Evolutionary conservation across 345 rosid species (phyloP), one percentile per base, ranked within the genome.

Genomic region (Gossypium herbaceum): DNA sequence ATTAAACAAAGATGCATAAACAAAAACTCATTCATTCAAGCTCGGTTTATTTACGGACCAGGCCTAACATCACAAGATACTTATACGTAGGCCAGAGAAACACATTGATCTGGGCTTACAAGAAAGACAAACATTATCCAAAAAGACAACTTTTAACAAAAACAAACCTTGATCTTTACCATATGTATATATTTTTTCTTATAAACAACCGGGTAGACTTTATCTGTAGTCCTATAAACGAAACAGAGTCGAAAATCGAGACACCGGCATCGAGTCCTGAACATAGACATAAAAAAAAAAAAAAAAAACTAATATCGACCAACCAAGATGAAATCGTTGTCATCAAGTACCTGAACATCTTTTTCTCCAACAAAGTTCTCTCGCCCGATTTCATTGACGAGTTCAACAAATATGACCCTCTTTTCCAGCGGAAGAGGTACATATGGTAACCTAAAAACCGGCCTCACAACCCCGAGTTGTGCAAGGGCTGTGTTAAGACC

Each of bases 401-500:
- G 82, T 68, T 84, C 80, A 80, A 91, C 92, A 76, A 92, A 91
- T 71, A 90, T 91, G 17, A 85, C 66, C 79, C 98, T 84, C 83
- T 89, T 84, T 7, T 80, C 76, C 60, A 70, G 75, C 29, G 98
- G 83, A 65, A 94, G 90, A 7, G 98, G 98, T 29, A 87, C 88
- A 50, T 88, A 90, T 4, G 98, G 98, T 51, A 92, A 84, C 80
- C 93, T 81, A 83, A 91, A 92, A 69, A 92, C 88, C 0, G 97
- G 98, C 73, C 88, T 85, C 8, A 85, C 89, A 41, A 90, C 94
- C 52, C 97, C 98, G 2, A 94, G 86, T 74, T 90, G 97, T 55
- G 97, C 94, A 69, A 91, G 90, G 52, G 97, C 95, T 4, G 92
- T 92, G 86, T 92, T 92, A 61, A 94, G 81, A 16, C 89, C 94